Percentiles rank a stretch among this genome's conserved stretches.
Evolutionary conservation across 2,329 filamentous ascomycete genomes (phyloP).

Genomic region (Arthrobotrys sinensis): DNA sequence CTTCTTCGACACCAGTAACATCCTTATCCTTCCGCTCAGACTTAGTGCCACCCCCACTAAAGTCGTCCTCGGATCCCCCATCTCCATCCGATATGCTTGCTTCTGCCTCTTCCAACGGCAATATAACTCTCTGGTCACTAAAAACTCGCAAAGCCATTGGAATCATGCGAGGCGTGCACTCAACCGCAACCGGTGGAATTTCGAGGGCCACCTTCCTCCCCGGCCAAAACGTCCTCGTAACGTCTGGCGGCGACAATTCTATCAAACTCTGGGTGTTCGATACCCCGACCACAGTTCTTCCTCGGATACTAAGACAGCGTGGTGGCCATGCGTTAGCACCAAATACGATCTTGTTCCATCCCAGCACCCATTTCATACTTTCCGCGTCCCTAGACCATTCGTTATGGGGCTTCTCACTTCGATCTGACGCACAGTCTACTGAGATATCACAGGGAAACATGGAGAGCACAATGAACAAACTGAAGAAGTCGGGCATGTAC

Average conservation of each 20-base stretch:
- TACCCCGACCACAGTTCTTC: conserved; percentile 87
- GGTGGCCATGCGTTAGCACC: conserved; percentile 91
- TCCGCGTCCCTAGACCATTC: conserved; percentile 91
- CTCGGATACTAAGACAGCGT: conserved; percentile 85
- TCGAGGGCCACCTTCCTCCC: conserved; percentile 90
- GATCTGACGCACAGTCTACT: conserved; percentile 91
- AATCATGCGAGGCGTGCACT: conserved; percentile 88
- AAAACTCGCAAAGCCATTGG: conserved; percentile 90
- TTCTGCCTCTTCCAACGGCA: conserved; percentile 81
- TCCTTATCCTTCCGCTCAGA: conserved; percentile 93
- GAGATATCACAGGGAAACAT: conserved; percentile 86
- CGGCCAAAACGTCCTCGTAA: conserved; percentile 90
- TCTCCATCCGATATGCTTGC: conserved; percentile 80
- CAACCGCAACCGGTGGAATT: conserved; percentile 83
- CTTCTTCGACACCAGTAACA: conserved; percentile 72
- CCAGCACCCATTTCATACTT: conserved; percentile 78
- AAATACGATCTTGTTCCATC: conserved; percentile 85
- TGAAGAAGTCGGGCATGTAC: conserved; percentile 82
- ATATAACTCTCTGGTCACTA: conserved; percentile 96
- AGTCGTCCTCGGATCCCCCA: conserved; percentile 51
- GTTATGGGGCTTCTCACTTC: conserved; percentile 95
- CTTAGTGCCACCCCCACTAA: conserved; percentile 56
- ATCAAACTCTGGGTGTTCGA: conserved; percentile 79
- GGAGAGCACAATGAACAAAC: conserved; percentile 74
- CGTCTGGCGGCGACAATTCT: conserved; percentile 92